Conservation (phyloP, 2,329 filamentous ascomycete genomes). For the Ceratocystis destructans region DNA sequence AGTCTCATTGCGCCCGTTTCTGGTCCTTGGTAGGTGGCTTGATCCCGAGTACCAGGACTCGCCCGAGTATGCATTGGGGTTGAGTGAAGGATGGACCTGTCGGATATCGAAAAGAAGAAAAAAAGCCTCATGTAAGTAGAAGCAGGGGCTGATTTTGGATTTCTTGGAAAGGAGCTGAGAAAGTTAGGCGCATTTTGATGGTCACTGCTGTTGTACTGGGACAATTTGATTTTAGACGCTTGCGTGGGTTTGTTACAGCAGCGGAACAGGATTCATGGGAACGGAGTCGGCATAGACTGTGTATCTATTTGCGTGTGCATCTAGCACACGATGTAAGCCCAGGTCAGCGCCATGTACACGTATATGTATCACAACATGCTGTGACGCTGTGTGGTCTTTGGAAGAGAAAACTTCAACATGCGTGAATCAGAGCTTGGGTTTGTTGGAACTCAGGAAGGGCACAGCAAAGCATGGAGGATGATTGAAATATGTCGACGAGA, state of each 20-base stretch:
- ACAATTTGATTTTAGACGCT: not conserved
- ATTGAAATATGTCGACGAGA: no score
- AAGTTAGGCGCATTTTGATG: not conserved
- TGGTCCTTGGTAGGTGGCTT: not conserved
- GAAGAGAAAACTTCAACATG: no score
- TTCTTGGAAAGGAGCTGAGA: not conserved
- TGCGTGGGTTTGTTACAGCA: not conserved
- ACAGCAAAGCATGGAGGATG: no score
- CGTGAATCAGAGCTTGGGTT: not conserved
- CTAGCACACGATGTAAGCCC: not conserved
- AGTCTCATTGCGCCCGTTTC: not conserved
- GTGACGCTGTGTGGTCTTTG: not conserved
- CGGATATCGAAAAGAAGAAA: not conserved
- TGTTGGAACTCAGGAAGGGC: no score
- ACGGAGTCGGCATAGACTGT: not conserved
- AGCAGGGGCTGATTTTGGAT: not conserved
- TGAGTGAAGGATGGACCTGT: not conserved
- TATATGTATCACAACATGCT: not conserved
- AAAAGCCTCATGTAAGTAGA: no score
- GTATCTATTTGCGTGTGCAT: not conserved
- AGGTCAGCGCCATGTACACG: not conserved
- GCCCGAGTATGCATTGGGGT: not conserved
- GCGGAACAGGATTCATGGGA: not conserved
- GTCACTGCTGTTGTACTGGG: not conserved
- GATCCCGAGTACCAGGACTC: not conserved